Evolutionary conservation across 805 yeast species (phyloP).

Genomic region (Yarrowia sp.): DNA sequence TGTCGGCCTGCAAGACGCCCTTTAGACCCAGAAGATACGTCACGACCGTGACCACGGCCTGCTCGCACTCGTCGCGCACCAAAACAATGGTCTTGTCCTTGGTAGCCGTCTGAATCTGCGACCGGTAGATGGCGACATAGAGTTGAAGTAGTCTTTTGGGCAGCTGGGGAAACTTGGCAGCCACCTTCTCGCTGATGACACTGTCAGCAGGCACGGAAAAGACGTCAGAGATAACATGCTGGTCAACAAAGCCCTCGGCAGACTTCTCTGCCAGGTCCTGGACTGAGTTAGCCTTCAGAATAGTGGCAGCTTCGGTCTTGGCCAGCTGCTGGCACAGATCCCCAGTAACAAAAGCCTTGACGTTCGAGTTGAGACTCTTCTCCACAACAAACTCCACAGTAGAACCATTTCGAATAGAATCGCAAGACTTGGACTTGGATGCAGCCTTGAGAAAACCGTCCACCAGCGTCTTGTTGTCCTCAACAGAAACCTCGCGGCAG

Average conservation of each 20-base stretch:
- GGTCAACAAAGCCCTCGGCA: slow-evolving; percentile 22
- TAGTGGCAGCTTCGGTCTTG: not conserved
- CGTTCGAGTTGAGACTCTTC: not conserved
- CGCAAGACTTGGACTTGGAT: not conserved
- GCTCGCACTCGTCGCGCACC: slow-evolving; percentile 12
- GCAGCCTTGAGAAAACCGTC: not conserved
- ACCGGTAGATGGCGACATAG: slow-evolving; percentile 1
- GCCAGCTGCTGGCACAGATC: slow-evolving; percentile 1
- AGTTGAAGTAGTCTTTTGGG: slow-evolving; percentile 16
- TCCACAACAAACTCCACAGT: slow-evolving; percentile 17
- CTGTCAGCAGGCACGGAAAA: slow-evolving; percentile 7
- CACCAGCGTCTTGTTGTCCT: slow-evolving; percentile 10
- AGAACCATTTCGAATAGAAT: slow-evolving; percentile 1
- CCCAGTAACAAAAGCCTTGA: not conserved
- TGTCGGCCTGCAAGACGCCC: slow-evolving; percentile 12
- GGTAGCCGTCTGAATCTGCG: not conserved
- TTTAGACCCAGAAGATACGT: slow-evolving; percentile 11
- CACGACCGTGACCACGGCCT: not conserved
- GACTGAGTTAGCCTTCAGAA: slow-evolving; percentile 4
- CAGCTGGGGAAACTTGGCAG: slow-evolving; percentile 9
- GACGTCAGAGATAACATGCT: slow-evolving; percentile 18
- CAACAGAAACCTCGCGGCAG: not conserved
- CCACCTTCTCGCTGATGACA: not conserved
- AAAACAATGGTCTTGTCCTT: not conserved
- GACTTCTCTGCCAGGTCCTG: slow-evolving; percentile 11